Base-by-base conservation (phyloP, 257 asterid species). In the Salvia hispanica region DNA sequence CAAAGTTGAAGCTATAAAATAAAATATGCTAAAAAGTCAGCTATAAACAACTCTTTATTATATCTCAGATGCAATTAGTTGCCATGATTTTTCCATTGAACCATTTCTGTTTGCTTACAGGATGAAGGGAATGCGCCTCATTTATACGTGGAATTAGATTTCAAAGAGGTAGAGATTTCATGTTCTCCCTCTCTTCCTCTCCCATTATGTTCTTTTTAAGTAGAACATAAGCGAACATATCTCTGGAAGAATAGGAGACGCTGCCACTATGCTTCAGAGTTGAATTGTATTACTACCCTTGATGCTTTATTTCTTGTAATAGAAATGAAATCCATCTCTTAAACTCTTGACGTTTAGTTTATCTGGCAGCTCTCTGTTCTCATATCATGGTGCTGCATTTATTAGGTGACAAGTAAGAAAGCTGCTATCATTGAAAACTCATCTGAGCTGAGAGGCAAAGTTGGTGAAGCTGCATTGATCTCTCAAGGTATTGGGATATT, bases 41-140 rank as follows among this genome's bases (percentile, higher is more conserved):
- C 31, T 25, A 25, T 2, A 25, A 25, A 25, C 31, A 25, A 25
- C 31, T 25, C 31, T 25, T 34, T 11, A 50, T 37, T 28, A 39
- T 64, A 44, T 62, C 51, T 39, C 54, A 31, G 25, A 31, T 48
- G 11, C 56, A 61, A 46, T 10, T 42, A 43, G 25, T n/a, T 71
- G 66, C 46, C 43, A 31, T 18, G 63, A 34, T 28, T 58, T 52
- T 66, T 12, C 50, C 58, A 31, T 44, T 10, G 53, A 66, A 67
- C 58, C 56, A 21, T 70, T 69, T 74, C 43, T 33, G 36, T 79
- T 73, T 72, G 72, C 60, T 78, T 83, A 67, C 86, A 94, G 99
- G 98, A 91, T 74, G 99, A 94, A 84, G 95, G 95, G 64, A 94
- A 74, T 85, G 88, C 90, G 2, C 97, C 96, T 63, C 64, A 84